phyloP scores from a whole-genome alignment of 75 land plant genomes.

The Pinus albicaulis region DNA sequence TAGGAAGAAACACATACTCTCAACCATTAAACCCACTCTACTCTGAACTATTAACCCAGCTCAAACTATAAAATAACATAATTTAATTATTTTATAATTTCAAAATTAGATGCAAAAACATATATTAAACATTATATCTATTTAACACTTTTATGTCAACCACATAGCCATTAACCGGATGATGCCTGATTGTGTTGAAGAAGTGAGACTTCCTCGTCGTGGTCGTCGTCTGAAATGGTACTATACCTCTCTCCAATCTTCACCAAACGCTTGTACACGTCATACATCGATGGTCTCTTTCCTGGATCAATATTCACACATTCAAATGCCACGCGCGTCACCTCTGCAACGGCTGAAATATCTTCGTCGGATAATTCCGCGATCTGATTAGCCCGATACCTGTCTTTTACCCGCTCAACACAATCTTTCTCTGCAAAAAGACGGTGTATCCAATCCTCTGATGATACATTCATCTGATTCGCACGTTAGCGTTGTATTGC shows the following conservation, averaged over 20 bases:
- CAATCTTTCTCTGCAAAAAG: conserved; percentile 21
- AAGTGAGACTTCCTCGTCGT: conserved; percentile 15
- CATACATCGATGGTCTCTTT: conserved; percentile 91
- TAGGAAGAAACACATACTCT: too few relatives aligned
- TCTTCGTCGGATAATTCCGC: conserved; percentile 71
- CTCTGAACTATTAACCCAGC: too few relatives aligned
- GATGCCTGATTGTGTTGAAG: too few relatives aligned
- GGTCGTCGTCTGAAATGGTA: conserved; percentile 44
- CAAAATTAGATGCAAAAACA: too few relatives aligned
- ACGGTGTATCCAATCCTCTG: too few relatives aligned
- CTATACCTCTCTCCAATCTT: conserved; percentile 73
- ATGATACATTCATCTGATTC: conserved; percentile 51
- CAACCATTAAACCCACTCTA: too few relatives aligned
- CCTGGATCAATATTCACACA: conserved; percentile 57
- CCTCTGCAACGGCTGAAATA: conserved; percentile 69
- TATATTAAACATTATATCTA: too few relatives aligned
- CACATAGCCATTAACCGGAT: too few relatives aligned
- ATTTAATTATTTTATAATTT: too few relatives aligned
- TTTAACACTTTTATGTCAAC: too few relatives aligned
- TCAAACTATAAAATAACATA: too few relatives aligned
- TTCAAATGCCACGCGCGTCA: conserved; percentile 62
- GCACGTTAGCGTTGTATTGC: conserved; percentile 36
- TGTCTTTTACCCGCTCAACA: conserved; percentile 39
- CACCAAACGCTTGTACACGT: conserved; percentile 68
- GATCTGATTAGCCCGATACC: conserved; percentile 58